Conservation (phyloP, 176 grass and related monocot species). For the Oryza brachyantha region DNA sequence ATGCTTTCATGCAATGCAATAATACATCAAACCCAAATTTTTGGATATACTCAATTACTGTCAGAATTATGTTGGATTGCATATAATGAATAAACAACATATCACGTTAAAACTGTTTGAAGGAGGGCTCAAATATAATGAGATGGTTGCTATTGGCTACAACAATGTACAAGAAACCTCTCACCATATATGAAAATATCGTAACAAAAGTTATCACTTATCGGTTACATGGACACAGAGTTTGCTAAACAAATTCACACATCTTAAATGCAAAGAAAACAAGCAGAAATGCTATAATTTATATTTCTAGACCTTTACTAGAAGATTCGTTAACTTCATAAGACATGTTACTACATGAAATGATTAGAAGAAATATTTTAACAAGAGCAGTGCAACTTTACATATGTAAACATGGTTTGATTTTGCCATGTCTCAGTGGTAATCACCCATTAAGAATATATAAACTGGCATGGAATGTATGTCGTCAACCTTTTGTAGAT, state of each 20-base stretch:
- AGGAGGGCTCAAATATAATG: conserved; percentile 5
- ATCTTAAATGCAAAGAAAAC: background rate
- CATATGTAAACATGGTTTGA: background rate
- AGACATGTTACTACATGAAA: background rate
- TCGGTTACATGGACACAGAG: background rate
- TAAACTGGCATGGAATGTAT: background rate
- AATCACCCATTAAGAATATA: background rate
- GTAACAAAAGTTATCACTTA: background rate
- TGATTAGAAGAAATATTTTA: background rate
- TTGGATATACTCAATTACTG: background rate
- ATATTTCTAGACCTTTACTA: conserved; percentile 14
- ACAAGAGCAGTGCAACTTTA: background rate
- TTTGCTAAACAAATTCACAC: background rate
- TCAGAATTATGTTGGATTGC: background rate
- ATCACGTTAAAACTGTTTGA: background rate
- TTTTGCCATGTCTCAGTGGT: background rate
- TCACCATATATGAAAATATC: background rate
- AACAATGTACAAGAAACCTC: background rate
- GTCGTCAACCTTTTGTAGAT: background rate
- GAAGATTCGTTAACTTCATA: background rate
- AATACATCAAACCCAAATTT: background rate
- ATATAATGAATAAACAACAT: background rate
- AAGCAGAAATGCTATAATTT: background rate
- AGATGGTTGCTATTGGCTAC: background rate
- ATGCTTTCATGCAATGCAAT: background rate